Conservation (phyloP, 192 early-diverging fungal species). For the Rhizoclosmatium sp. region DNA sequence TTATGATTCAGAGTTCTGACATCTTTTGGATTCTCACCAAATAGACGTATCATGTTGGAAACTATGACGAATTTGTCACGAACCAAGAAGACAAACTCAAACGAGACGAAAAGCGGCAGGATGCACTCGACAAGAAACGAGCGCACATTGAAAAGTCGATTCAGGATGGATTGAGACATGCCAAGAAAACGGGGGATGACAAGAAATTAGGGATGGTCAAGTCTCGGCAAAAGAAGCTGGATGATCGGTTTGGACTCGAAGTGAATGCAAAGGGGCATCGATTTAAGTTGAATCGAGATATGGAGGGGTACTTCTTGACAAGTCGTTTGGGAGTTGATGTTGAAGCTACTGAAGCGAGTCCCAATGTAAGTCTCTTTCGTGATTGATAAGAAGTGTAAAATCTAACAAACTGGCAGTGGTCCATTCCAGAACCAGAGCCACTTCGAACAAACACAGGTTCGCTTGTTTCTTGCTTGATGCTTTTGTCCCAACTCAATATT, state of each 20-base stretch:
- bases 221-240: constrained; percentile 44
- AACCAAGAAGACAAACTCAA: constrained; percentile 75
- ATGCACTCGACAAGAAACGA: constrained; percentile 70
- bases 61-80: constrained; percentile 85
- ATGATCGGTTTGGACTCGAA: constrained; percentile 55
- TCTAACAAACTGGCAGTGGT: constrained; percentile 48
- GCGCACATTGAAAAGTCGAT: constrained; percentile 82
- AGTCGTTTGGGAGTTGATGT: constrained; percentile 34
- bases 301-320: constrained; percentile 39
- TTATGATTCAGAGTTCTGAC: not conserved
- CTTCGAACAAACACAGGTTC: constrained; percentile 66
- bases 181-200: constrained; percentile 79
- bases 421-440: constrained; percentile 72
- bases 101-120: constrained; percentile 70
- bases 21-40: not conserved
- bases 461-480: too few species aligned
- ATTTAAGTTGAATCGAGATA: constrained; percentile 56
- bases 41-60: constrained; percentile 76
- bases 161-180: constrained; percentile 75
- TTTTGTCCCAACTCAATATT: too few species aligned
- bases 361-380: constrained; percentile 27
- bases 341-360: constrained; percentile 54
- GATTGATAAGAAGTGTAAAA: not conserved
- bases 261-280: constrained; percentile 56
- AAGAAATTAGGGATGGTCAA: constrained; percentile 80